phyloP scores from a whole-genome alignment of 2,329 filamentous ascomycete genomes.

The Nemania serpens region DNA sequence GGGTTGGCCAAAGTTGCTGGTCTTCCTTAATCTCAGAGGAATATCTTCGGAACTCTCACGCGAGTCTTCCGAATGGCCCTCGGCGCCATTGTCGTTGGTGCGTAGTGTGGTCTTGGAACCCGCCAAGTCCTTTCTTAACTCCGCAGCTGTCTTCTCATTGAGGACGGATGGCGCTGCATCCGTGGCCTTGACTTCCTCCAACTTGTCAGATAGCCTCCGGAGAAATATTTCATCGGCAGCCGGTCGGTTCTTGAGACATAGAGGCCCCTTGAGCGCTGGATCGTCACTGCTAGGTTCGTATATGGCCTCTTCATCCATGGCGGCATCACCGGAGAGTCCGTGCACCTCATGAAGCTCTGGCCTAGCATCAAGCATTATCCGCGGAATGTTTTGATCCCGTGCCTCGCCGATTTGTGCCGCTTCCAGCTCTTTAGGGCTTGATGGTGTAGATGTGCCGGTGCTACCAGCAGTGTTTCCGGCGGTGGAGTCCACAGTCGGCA shows the following conservation, averaged over 20 bases:
- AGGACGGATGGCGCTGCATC: slow-evolving; percentile 53
- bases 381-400: slow-evolving; percentile 26
- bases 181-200: slow-evolving; percentile 53
- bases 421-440: slow-evolving; percentile 18
- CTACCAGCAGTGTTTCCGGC: slow-evolving; percentile 47
- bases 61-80: slow-evolving; percentile 20
- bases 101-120: slow-evolving; percentile 7
- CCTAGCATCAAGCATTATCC: slow-evolving; percentile 14
- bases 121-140: slow-evolving; percentile 9
- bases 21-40: slow-evolving; percentile 33
- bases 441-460: slow-evolving; percentile 48
- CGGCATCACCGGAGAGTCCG: slow-evolving; percentile 1
- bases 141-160: slow-evolving; percentile 27
- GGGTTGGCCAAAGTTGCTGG: slow-evolving; percentile 38
- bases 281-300: slow-evolving; percentile 52
- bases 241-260: slow-evolving; percentile 61
- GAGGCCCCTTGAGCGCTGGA: slow-evolving; percentile 53
- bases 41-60: slow-evolving; percentile 28
- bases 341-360: slow-evolving; percentile 22
- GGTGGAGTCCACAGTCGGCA: slow-evolving; percentile 52
- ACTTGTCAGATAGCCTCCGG: slow-evolving; percentile 54
- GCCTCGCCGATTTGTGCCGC: background rate
- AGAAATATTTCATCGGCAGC: slow-evolving; percentile 62
- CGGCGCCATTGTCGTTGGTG: slow-evolving; percentile 19
- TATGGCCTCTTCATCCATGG: slow-evolving; percentile 29